These are phyloP conservation scores for Leishmania aethiopica DNA, from an alignment of 208 protist species.

Conservation along the genomic window DNA sequence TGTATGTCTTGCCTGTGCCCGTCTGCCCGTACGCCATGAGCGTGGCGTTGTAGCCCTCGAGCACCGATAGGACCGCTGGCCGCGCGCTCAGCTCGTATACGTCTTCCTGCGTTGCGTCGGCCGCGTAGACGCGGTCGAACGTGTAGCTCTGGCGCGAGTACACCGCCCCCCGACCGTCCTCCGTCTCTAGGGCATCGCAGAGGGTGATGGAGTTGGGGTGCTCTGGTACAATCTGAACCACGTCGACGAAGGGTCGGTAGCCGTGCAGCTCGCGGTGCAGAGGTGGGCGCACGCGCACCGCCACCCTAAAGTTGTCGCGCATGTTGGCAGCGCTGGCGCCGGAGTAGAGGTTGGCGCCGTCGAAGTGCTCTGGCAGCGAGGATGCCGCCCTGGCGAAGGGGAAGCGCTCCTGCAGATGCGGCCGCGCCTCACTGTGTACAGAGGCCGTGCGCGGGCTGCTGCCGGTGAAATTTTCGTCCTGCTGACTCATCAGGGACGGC, in stretches of 20 bases:
- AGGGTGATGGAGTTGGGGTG: conserved; percentile 64
- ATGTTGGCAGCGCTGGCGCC: conserved; percentile 10
- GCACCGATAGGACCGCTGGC: conserved; percentile 69
- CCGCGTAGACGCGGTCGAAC: conserved; percentile 72
- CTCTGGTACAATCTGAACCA: conserved; percentile 57
- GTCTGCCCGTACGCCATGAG: conserved; percentile 92
- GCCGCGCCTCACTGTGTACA: conserved; percentile 13
- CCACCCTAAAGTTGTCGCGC: conserved; percentile 80
- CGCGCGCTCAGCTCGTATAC: conserved; percentile 79
- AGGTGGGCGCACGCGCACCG: conserved; percentile 88
- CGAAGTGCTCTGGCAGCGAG: conserved; percentile 25
- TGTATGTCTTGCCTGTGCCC: conserved; percentile 88
- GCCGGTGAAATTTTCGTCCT: conserved; percentile 21
- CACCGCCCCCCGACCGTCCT: conserved; percentile 51
- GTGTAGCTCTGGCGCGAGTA: conserved; percentile 80
- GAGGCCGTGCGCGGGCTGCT: conserved; percentile 21
- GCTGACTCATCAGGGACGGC: conserved; percentile 13
- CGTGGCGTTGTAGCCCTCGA: conserved; percentile 87
- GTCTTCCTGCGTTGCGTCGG: conserved; percentile 51
- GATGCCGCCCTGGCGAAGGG: conserved; percentile 9
- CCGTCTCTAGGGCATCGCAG: conserved; percentile 72
- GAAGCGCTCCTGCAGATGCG: background rate
- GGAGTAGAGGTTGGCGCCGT: conserved; percentile 33
- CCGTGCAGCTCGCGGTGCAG: conserved; percentile 78
- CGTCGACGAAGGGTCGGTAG: conserved; percentile 60